Percentiles rank a stretch among this genome's conserved stretches.
phyloP scores from a whole-genome alignment of 2,329 filamentous ascomycete genomes.

The Thielaviopsis populi region DNA sequence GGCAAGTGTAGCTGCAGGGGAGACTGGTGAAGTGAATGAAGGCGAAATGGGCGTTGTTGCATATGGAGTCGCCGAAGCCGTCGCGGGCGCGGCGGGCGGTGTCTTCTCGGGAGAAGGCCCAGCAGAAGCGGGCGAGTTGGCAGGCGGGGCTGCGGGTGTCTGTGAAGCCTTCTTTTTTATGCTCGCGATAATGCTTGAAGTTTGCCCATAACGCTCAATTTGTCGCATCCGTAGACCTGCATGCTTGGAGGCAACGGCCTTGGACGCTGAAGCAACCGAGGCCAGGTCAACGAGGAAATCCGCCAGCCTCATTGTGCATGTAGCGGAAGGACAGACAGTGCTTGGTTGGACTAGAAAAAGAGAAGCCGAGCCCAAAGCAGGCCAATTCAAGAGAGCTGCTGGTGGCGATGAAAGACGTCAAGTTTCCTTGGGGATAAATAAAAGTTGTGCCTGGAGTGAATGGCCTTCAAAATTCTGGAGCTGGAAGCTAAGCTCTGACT shows the following conservation, averaged over 20 bases:
- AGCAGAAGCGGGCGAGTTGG: background rate
- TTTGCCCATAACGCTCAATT: slow-evolving; percentile 35
- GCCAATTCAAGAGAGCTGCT: background rate
- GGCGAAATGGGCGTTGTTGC: background rate
- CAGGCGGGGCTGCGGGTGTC: background rate
- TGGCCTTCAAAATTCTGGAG: background rate
- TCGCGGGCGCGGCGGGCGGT: background rate
- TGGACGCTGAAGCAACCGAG: slow-evolving; percentile 53
- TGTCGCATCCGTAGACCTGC: slow-evolving; percentile 41
- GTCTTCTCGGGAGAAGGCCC: background rate
- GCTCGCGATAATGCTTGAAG: slow-evolving; percentile 30
- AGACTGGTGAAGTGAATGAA: background rate
- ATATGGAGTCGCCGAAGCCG: background rate
- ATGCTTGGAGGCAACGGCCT: slow-evolving; percentile 50
- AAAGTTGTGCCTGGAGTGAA: background rate
- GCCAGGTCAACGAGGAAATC: slow-evolving; percentile 54
- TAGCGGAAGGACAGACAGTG: background rate
- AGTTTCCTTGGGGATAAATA: background rate
- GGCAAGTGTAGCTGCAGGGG: background rate
- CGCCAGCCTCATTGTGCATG: slow-evolving; percentile 40
- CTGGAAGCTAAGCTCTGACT: background rate
- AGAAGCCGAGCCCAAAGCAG: background rate
- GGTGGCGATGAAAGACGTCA: background rate
- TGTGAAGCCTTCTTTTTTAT: slow-evolving; percentile 22
- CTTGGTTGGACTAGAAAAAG: background rate